phyloP scores from a whole-genome alignment of 139 green algal genomes.

The Micractinium sp. region DNA sequence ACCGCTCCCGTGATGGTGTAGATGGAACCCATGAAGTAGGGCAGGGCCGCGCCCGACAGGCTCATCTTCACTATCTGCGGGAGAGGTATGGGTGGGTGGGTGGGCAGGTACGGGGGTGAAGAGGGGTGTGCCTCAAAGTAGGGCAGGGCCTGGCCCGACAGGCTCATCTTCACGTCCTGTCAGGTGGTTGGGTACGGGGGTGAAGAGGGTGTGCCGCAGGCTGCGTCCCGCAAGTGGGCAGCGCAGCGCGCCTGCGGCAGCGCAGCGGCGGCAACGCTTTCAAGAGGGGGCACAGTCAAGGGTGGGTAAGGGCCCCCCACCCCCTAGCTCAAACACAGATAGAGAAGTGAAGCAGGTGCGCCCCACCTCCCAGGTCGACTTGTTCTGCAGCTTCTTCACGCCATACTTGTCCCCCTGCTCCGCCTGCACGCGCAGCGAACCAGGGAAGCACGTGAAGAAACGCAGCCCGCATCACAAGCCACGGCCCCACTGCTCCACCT shows the following conservation, averaged over 20 bases:
- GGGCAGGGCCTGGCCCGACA: background rate
- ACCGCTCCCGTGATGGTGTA: slow-evolving; percentile 51
- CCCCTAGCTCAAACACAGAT: too few relatives aligned
- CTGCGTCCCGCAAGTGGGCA: too few relatives aligned
- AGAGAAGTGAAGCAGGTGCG: background rate
- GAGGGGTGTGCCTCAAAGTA: background rate
- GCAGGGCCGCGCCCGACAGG: slow-evolving; percentile 31
- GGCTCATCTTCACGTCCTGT: too few relatives aligned
- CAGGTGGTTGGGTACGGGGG: too few relatives aligned
- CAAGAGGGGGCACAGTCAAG: too few relatives aligned
- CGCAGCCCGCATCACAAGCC: too few relatives aligned
- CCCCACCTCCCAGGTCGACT: slow-evolving; percentile 18
- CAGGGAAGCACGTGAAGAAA: too few relatives aligned
- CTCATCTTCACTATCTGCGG: slow-evolving; percentile 37
- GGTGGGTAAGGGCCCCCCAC: too few relatives aligned
- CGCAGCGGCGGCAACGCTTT: too few relatives aligned
- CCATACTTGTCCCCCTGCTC: slow-evolving; percentile 36
- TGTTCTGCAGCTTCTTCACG: slow-evolving; percentile 19
- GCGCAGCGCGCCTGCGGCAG: too few relatives aligned
- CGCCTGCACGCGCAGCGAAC: background rate
- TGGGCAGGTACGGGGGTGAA: background rate
- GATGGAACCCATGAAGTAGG: slow-evolving; percentile 16
- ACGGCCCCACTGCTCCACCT: too few relatives aligned
- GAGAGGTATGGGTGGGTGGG: background rate
- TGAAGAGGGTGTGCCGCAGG: too few relatives aligned